Base-by-base conservation (phyloP, 306 rosid species). In the Echinosophora koreensis region DNA sequence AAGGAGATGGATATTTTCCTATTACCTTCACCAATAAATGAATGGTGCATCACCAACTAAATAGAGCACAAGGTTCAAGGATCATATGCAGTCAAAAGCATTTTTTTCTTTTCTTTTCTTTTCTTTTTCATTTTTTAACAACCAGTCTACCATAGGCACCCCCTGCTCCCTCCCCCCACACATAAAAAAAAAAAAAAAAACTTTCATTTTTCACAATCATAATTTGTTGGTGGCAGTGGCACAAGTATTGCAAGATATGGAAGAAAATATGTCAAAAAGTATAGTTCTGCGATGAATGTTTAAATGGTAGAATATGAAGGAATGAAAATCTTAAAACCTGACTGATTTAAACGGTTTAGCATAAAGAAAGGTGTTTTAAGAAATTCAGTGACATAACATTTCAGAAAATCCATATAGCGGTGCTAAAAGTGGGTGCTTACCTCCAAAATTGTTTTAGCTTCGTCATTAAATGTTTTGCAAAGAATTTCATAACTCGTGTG, bases 401-500 rank as follows among this genome's bases (percentile, higher is more conserved):
- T 37, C 42, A 46, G 46, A 39, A 62, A 66, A 51, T 30, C 55
- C 77, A 71, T 30, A 39, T 18, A 17, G 49, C 8, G 4, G 46
- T 55, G 55, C 4, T 37, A 35, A 41, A 5, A 15, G 77, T 62
- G n/a, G 28, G 81, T 50, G 78, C 46, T 18, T 79, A 87, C 91
- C 94, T 90, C 97, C 81, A 94, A 82, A 61, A 82, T 71, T 47
- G 84, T 82, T 83, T 84, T 89, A 41, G 92, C 91, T 44, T 92
- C 92, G 22, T 74, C 66, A 63, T 41, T 81, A 58, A 92, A 92
- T 68, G 92, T 69, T 73, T 81, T 94, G 89, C 98, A 92, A 74
- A 90, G 92, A 81, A 94, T 94, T 86, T 92, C 97, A 80, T 94
- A 94, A 72, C 89, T 89, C 79, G 68, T 80, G 78, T 58, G 6